Conservation (phyloP, 139 green algal genomes). For the Prasinococcaceae sp. region DNA sequence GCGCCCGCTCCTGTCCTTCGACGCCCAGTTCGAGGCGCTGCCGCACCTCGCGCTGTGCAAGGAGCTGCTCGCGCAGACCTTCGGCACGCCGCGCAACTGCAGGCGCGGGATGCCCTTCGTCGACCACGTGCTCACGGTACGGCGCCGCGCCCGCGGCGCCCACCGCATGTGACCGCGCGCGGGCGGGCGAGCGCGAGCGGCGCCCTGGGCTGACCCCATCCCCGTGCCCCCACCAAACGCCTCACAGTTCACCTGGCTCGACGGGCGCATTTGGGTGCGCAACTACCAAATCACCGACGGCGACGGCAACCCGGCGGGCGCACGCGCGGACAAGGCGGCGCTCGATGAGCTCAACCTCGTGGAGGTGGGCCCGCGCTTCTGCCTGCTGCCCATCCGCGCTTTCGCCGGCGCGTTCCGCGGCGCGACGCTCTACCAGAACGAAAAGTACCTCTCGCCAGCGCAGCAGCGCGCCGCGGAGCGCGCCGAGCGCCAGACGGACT, state of each 20-base stretch:
- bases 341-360: conserved; percentile 17
- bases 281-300: conserved; percentile 95
- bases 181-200: no score
- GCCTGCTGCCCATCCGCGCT: conserved; percentile 77
- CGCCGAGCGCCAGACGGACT: background rate
- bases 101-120: conserved; percentile 93
- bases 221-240: no score
- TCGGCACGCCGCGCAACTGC: conserved; percentile 71
- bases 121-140: conserved; percentile 84
- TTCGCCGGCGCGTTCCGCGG: conserved; percentile 79
- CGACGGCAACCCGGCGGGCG: no score
- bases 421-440: conserved; percentile 79
- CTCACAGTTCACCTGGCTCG: conserved; percentile 71
- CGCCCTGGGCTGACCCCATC: no score
- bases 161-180: no score
- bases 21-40: conserved; percentile 64
- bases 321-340: conserved; percentile 8
- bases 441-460: conserved; percentile 66
- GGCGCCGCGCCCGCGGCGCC: no score
- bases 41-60: conserved; percentile 80
- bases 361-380: conserved; percentile 67
- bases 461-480: background rate
- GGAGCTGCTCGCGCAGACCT: conserved; percentile 64
- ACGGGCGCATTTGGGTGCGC: conserved; percentile 82
- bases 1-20: conserved; percentile 60